Conservation (phyloP, 2,329 filamentous ascomycete genomes). For the Aspergillus ochraceus region DNA sequence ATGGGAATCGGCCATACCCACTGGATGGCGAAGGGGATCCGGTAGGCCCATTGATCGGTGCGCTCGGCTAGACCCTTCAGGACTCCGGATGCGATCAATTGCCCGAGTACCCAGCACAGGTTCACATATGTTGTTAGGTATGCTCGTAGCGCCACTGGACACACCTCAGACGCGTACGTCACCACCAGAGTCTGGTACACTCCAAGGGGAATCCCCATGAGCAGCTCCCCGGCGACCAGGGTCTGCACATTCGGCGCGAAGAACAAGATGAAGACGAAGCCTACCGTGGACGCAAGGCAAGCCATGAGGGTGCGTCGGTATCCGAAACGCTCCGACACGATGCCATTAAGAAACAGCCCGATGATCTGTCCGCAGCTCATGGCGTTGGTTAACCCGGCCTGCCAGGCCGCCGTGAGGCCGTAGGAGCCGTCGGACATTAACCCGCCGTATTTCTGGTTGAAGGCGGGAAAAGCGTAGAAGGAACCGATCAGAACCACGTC, state of each 20-base stretch:
- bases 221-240: conserved; percentile 1
- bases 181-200: conserved; percentile 5
- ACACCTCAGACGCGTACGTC: conserved; percentile 5
- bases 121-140: conserved; percentile 8
- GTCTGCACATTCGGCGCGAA: conserved; percentile 1
- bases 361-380: conserved; percentile 32
- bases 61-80: conserved; percentile 31
- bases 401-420: conserved; percentile 35
- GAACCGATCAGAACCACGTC: conserved; percentile 35
- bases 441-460: conserved; percentile 17
- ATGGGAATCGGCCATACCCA: conserved; percentile 28
- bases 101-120: conserved; percentile 24
- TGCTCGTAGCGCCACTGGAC: conserved; percentile 1
- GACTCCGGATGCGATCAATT: conserved; percentile 38
- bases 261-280: conserved; percentile 6
- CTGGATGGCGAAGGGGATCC: conserved; percentile 39
- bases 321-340: conserved; percentile 21
- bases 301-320: conserved; percentile 19
- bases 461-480: conserved; percentile 33
- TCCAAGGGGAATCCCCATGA: conserved; percentile 5
- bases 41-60: conserved; percentile 35
- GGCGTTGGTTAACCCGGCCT: conserved; percentile 36
- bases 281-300: conserved; percentile 1
- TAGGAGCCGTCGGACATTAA: conserved; percentile 19
- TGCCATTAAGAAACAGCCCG: conserved; percentile 21